phyloP scores from a whole-genome alignment of 805 yeast species.

The Wickerhamomyces sydowiorum region DNA sequence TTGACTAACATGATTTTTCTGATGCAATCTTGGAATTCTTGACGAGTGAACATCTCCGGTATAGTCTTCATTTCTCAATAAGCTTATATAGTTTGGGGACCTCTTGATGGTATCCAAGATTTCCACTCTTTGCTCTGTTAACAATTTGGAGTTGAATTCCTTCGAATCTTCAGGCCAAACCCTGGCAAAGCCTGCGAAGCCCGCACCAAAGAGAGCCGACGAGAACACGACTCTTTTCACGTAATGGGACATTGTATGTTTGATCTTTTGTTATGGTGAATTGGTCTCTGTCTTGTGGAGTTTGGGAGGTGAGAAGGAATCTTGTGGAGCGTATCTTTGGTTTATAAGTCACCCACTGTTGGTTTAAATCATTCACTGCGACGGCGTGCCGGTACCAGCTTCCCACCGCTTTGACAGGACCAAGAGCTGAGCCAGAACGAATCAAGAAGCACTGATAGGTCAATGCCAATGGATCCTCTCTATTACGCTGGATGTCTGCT shows the following conservation, averaged over 20 bases:
- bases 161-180: slow-evolving; percentile 20
- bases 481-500: too few relatives aligned
- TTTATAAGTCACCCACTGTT: too few relatives aligned
- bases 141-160: slow-evolving; percentile 9
- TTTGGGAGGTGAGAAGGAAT: neutral
- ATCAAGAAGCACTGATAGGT: too few relatives aligned
- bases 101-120: slow-evolving; percentile 23
- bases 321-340: too few relatives aligned
- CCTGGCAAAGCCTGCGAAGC: slow-evolving; percentile 20
- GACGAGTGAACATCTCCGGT: slow-evolving; percentile 31
- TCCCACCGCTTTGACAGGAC: too few relatives aligned
- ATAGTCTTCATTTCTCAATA: slow-evolving; percentile 20
- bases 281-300: neutral
- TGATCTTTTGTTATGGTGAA: neutral
- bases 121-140: slow-evolving; percentile 21
- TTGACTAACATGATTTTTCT: slow-evolving; percentile 57
- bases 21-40: slow-evolving; percentile 53
- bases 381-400: too few relatives aligned
- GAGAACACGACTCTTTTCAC: slow-evolving; percentile 15
- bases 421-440: too few relatives aligned
- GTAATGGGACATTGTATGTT: slow-evolving; percentile 4
- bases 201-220: slow-evolving; percentile 13
- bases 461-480: too few relatives aligned
- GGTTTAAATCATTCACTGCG: too few relatives aligned
- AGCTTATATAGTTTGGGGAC: slow-evolving; percentile 21